Conservation (phyloP, 2,329 filamentous ascomycete genomes). For the Malbranchea cinnamomea region DNA sequence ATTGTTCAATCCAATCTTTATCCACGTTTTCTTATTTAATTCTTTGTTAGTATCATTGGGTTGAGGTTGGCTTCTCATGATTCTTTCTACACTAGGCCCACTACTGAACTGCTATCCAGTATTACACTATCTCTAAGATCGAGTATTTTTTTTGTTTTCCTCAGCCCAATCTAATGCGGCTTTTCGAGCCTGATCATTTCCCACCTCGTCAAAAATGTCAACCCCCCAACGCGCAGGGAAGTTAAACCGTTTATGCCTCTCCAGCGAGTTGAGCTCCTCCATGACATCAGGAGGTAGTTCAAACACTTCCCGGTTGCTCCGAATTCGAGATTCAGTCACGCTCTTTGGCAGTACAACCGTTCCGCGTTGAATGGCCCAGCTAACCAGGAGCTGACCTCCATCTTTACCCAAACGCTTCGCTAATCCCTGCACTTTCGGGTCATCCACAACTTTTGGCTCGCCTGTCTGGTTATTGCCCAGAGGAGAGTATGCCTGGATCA, state of each 20-base stretch:
- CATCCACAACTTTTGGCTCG: slow-evolving; percentile 40
- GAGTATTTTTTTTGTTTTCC: not conserved
- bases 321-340: slow-evolving; percentile 2
- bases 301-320: slow-evolving; percentile 4
- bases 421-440: slow-evolving; percentile 44
- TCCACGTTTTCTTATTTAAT: too few relatives aligned
- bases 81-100: not conserved
- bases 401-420: slow-evolving; percentile 42
- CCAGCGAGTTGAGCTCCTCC: slow-evolving; percentile 15
- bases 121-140: too few relatives aligned
- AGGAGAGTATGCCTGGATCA: slow-evolving; percentile 45
- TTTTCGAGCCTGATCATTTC: slow-evolving; percentile 3
- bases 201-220: slow-evolving; percentile 22
- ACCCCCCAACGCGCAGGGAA: slow-evolving; percentile 19
- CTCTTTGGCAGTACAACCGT: slow-evolving; percentile 1
- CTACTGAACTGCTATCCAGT: too few relatives aligned
- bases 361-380: slow-evolving; percentile 3
- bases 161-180: not conserved
- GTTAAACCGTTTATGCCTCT: slow-evolving; percentile 20
- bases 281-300: slow-evolving; percentile 16
- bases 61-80: too few relatives aligned
- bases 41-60: too few relatives aligned
- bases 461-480: slow-evolving; percentile 41
- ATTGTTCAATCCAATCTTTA: too few relatives aligned
- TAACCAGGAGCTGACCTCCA: slow-evolving; percentile 1